Percentiles rank a stretch among this genome's conserved stretches.
Conservation (phyloP, 2,329 filamentous ascomycete genomes). For the Trematosphaeria pertusa region DNA sequence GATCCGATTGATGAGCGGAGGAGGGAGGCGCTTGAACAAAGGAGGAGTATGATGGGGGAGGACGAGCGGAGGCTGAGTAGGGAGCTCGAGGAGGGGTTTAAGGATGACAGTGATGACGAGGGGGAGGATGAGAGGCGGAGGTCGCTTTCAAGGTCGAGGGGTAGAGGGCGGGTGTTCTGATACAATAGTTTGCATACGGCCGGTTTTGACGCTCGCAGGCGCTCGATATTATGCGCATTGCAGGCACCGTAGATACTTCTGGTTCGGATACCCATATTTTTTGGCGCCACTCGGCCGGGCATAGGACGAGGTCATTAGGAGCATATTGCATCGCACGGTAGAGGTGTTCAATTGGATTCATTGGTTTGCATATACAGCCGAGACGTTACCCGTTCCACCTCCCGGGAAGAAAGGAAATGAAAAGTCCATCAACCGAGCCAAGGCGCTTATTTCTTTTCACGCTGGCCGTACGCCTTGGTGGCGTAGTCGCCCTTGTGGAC, state of each 20-base stretch:
- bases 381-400: slow-evolving; percentile 6
- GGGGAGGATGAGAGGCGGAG: slow-evolving; percentile 36
- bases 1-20: slow-evolving; percentile 44
- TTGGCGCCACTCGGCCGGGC: too few species aligned
- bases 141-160: slow-evolving; percentile 21
- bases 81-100: slow-evolving; percentile 79
- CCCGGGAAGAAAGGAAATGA: slow-evolving; percentile 1
- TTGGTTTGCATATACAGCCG: slow-evolving; percentile 31
- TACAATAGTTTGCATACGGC: not conserved
- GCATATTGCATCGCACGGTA: too few species aligned
- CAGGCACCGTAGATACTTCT: not conserved
- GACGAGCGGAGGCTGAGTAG: slow-evolving; percentile 72
- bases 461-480: slow-evolving; percentile 90
- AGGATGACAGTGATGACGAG: slow-evolving; percentile 74
- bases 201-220: slow-evolving; percentile 1
- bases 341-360: slow-evolving; percentile 30
- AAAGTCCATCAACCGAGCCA: slow-evolving; percentile 3
- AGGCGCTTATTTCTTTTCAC: slow-evolving; percentile 56
- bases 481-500: slow-evolving; percentile 90
- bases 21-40: slow-evolving; percentile 48
- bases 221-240: not conserved
- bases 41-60: slow-evolving; percentile 51
- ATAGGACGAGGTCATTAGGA: too few species aligned
- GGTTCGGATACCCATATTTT: slow-evolving; percentile 7
- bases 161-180: not conserved